Evolutionary conservation across 2,329 filamentous ascomycete species (phyloP).

Genomic region (Penicillium palitans): DNA sequence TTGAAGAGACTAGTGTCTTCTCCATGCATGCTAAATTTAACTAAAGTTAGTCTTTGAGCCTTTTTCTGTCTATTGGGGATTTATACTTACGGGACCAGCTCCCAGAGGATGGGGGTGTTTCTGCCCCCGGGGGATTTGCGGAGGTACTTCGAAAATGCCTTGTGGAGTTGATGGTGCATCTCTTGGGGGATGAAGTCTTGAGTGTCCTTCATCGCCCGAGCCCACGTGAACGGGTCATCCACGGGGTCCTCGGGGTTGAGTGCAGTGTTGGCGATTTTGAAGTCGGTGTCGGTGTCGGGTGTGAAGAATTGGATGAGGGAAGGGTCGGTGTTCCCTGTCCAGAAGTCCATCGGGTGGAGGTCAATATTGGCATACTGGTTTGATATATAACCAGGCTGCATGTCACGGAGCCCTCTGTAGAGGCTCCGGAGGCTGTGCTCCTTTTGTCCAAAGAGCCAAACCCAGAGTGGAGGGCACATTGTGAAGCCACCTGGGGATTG

Average conservation of each 20-base stretch:
- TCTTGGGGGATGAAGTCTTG: not conserved
- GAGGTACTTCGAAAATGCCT: slow-evolving; percentile 1
- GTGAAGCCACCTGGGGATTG: not conserved
- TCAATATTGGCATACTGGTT: not conserved
- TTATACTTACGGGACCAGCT: not conserved
- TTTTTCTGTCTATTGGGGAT: too few relatives aligned
- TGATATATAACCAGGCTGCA: not conserved
- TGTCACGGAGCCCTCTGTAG: not conserved
- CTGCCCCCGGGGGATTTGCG: not conserved
- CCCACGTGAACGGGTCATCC: slow-evolving; percentile 1
- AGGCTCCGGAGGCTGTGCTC: not conserved
- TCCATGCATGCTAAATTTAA: not conserved
- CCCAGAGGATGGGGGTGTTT: not conserved
- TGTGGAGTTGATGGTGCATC: not conserved
- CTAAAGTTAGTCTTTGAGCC: not conserved
- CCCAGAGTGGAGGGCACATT: not conserved
- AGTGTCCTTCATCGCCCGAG: not conserved
- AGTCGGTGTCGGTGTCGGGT: not conserved
- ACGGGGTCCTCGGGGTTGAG: not conserved
- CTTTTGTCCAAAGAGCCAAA: not conserved
- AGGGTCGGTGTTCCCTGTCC: not conserved
- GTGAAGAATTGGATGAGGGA: slow-evolving; percentile 1
- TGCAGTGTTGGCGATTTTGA: slow-evolving; percentile 1
- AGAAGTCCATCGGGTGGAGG: slow-evolving; percentile 1
- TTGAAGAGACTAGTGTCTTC: not conserved